Base-by-base conservation (phyloP, 2,329 filamentous ascomycete species). In the Pyrenophora seminiperda region DNA sequence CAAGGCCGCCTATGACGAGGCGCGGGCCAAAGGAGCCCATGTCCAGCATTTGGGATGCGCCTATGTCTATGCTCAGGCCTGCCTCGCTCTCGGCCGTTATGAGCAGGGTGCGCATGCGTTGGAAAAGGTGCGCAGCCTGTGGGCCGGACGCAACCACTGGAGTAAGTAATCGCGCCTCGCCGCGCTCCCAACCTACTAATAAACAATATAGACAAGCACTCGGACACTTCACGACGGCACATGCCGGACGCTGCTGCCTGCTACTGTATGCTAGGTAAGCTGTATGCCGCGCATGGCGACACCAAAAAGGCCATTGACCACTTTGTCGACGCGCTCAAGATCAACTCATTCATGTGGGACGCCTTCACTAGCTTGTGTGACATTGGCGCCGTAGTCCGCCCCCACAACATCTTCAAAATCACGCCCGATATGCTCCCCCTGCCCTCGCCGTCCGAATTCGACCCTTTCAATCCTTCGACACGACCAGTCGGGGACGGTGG, bases 291-390 rank as follows among this genome's bases (percentile, higher is more conserved):
- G 2, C 87, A 94, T 63, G 89, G 82, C 54, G 84, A 96, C 62
- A 82, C 90, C 64, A 89, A 89, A 66, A 91, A 90, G 73, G 92
- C 94, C 6, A 85, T 93, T 13, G 83, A 89, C 59, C 91, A 85
- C 71, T 97, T 94, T 68, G 91, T 96, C 60, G 91, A 95, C 53
- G 85, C 92, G 5, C 77, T 99, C 63, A 95, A 92, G 74, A 73
- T 86, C 46, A 99, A 97, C 66, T 92, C 94, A 1, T 93, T 97
- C 73, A 94, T 96, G 83, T 99, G 94, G 94, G 94, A 99, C 78
- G 92, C 93, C 0, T 97, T 97, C 65, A 86, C 87, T 17, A 88
- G 85, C 13, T 81, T 99, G 6, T 96, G 92, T 70, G 91, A 97
- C 67, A 90, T 83, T 34, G 85, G 83, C 77, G 87, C 91, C 36